Evolutionary conservation across 257 asterid species (phyloP).

Genomic region (Nicotiana knightiana): DNA sequence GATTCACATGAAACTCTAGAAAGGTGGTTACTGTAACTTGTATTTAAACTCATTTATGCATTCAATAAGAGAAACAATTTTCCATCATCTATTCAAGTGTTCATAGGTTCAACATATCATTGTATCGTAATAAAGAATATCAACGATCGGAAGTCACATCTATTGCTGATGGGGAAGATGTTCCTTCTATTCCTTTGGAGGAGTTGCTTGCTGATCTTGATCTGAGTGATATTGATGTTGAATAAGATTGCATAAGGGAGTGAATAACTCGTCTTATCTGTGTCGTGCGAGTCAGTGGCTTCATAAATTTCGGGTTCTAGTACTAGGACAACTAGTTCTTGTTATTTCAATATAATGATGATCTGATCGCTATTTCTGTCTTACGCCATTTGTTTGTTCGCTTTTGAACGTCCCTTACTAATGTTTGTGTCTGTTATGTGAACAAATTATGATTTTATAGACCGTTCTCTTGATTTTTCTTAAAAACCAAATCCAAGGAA

Average conservation of each 20-base stretch:
- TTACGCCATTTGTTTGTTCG: background rate
- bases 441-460: too few relatives aligned
- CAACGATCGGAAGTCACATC: constrained; percentile 29
- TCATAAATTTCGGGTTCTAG: background rate
- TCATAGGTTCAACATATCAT: constrained; percentile 18
- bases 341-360: background rate
- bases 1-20: too few relatives aligned
- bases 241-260: constrained; percentile 23
- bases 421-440: background rate
- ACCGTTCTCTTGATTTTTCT: background rate
- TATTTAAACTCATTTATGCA: too few relatives aligned
- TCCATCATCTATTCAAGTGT: too few relatives aligned
- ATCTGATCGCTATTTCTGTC: background rate
- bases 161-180: constrained; percentile 23
- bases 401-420: background rate
- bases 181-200: constrained; percentile 27
- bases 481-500: too few relatives aligned
- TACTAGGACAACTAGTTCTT: background rate
- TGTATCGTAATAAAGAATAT: constrained; percentile 31
- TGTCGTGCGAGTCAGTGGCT: background rate
- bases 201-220: constrained; percentile 35
- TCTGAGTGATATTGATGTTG: constrained; percentile 13
- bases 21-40: too few relatives aligned
- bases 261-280: background rate
- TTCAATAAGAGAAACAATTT: too few relatives aligned